Base-by-base conservation (phyloP, 257 asterid genomes). In the Solanum chmielewskii region DNA sequence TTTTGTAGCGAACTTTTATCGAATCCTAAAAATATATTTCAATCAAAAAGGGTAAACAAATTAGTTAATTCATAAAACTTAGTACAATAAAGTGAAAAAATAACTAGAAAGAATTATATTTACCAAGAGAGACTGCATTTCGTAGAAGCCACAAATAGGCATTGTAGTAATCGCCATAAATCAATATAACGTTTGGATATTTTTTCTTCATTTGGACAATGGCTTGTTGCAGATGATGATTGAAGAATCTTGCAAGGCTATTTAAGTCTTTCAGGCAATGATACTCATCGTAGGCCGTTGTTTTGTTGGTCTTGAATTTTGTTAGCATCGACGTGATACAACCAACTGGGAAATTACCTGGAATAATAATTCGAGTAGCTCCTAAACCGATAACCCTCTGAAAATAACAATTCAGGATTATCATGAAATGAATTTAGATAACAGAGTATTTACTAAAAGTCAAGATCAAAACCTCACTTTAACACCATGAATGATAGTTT, bases 321-420 rank as follows among this genome's bases (percentile, higher is more conserved):
- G 92, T 86, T 10, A 84, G 56, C 25, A 31, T 37, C 45, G 31
- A 18, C 80, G 89, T 66, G 15, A 47, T 10, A 86, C 90, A 88
- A 44, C 92, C 92, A 9, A 83, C 71, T 37, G 92, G 89, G 29
- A 88, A 86, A 41, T 74, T 31, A 11, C 90, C 92, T 10, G 88
- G 90, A 59, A 88, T 87, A 27, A 90, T 52, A 4, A 86, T 45
- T 78, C 84, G 64, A 15, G 84, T 78, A 14, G 64, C 37, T 11
- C 70, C 92, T 39, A 23, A 75, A 29, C 23, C 41, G 6, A 88
- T 90, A 2, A 90, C 89, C n/a, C 45, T 83, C 90, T 88, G 39
- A 44, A 31, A 13, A 20, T 44, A 3, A n/a, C 21, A 69, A 64
- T 70, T 69, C 59, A 49, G 0, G 13, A 70, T 70, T 2, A 31